Base-by-base conservation (phyloP, 2,329 filamentous ascomycete genomes). In the Curvularia spicifera region DNA sequence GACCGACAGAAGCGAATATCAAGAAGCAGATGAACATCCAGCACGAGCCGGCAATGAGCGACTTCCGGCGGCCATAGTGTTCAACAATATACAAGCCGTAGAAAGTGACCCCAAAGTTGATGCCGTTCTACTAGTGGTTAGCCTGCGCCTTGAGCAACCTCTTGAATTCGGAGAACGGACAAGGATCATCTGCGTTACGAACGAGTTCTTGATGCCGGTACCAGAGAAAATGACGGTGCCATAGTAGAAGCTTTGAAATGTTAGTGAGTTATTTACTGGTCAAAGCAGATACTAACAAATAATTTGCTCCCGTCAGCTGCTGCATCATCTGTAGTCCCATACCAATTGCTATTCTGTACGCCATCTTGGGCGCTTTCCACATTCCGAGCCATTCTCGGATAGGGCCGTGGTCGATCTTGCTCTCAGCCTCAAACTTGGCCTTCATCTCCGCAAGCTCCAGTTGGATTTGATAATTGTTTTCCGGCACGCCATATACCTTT, bases 301-400 rank as follows among this genome's bases (percentile, higher is more conserved):
- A 89, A 13, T 67, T 60, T 12, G 64, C 61, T 20, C 88, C 88
- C 1, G 87, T 89, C 6, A 90, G 78, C 71, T 90, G 88, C 73
- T 90, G 87, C 13, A 87, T 83, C 49, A 85, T 83, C 74, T 89
- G 86, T 6, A 90, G 80, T 9, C 79, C 73, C 47, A 89, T 83
- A 20, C 88, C 88, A 0, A 90, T 78, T 0, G 84, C 51, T 1
- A 85, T 85, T 28, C 88, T 81, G 72, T 89, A 86, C 5, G 85
- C 68, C 82, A 90, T 91, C 66, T 87, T 88, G 65, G 87, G 88
- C 61, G 82, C 80, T 57, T 83, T 82, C 66, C 91, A 81, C 68
- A 86, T 85, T 63, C 89, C 86, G 55, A 90, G 50, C 71, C 70
- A 72, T 31, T 71, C 67, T 20, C 67, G 63, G 87, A 83, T 86